Evolutionary conservation across 495 filamentous ascomycete genomes (phyloP).

Genomic region (Aspergillus panamensis): DNA sequence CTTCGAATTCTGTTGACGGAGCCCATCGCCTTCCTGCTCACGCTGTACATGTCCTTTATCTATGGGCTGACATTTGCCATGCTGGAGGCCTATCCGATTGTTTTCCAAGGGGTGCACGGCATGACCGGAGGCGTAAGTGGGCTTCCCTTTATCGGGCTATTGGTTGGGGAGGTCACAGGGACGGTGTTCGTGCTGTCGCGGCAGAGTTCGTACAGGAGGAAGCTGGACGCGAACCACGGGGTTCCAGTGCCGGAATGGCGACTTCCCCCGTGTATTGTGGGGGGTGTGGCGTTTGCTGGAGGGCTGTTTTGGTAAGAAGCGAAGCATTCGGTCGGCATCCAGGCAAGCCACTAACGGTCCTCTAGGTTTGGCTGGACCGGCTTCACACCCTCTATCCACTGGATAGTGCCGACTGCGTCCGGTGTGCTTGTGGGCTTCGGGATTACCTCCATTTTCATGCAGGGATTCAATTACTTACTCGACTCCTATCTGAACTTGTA

Average conservation of each 20-base stretch:
- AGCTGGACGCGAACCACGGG: constrained; percentile 27
- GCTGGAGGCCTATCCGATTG: constrained; percentile 31
- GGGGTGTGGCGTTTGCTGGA: constrained; percentile 43
- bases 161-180: constrained; percentile 29
- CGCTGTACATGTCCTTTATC: constrained; percentile 42
- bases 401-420: constrained; percentile 30
- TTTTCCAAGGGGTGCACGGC: constrained; percentile 31
- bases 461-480: constrained; percentile 35
- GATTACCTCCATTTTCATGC: constrained; percentile 32
- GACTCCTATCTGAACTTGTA: constrained; percentile 59
- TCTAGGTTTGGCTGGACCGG: constrained; percentile 40
- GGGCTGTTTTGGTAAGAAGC: constrained; percentile 49
- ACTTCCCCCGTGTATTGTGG: constrained; percentile 42
- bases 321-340: neutral
- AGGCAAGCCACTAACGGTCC: too few species aligned
- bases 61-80: constrained; percentile 37
- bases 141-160: constrained; percentile 32
- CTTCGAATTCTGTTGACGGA: constrained; percentile 42
- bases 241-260: constrained; percentile 35
- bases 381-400: constrained; percentile 28
- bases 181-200: constrained; percentile 23
- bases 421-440: constrained; percentile 29
- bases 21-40: constrained; percentile 42
- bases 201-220: constrained; percentile 24
- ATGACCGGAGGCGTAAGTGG: constrained; percentile 29